Evolutionary conservation across 2,329 filamentous ascomycete species (phyloP).

Genomic region (Talaromyces sp.): DNA sequence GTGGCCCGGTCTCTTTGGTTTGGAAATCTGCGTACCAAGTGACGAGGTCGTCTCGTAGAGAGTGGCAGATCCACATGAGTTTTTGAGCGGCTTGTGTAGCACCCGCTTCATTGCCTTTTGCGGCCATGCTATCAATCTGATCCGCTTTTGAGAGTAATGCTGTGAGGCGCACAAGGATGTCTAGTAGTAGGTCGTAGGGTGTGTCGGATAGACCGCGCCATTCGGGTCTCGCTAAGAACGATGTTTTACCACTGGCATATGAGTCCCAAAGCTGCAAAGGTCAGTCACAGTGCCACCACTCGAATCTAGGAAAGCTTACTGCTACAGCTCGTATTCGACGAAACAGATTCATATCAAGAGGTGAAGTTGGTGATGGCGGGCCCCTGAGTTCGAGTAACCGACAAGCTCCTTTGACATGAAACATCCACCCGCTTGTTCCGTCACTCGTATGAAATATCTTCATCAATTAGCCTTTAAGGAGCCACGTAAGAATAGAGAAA

Average conservation of each 20-base stretch:
- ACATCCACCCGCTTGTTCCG: slow-evolving; percentile 18
- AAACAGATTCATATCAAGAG: slow-evolving; percentile 19
- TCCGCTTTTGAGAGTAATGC: slow-evolving; percentile 15
- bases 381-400: slow-evolving; percentile 16
- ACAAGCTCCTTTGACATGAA: slow-evolving; percentile 18
- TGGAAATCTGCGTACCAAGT: slow-evolving; percentile 17
- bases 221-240: slow-evolving; percentile 17
- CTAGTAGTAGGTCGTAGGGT: slow-evolving; percentile 16
- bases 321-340: slow-evolving; percentile 19
- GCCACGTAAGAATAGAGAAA: not conserved
- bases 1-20: slow-evolving; percentile 13
- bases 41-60: slow-evolving; percentile 13
- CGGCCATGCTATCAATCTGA: slow-evolving; percentile 11
- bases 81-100: slow-evolving; percentile 1
- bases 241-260: slow-evolving; percentile 15
- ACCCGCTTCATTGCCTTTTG: not conserved
- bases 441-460: slow-evolving; percentile 17
- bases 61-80: slow-evolving; percentile 11
- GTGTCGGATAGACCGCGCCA: slow-evolving; percentile 18
- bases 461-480: not conserved
- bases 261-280: slow-evolving; percentile 15
- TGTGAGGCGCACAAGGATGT: slow-evolving; percentile 16
- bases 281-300: not conserved
- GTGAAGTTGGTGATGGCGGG: slow-evolving; percentile 12
- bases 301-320: slow-evolving; percentile 6